phyloP scores from a whole-genome alignment of 2,329 filamentous ascomycete genomes.

The Fusarium domesticum region DNA sequence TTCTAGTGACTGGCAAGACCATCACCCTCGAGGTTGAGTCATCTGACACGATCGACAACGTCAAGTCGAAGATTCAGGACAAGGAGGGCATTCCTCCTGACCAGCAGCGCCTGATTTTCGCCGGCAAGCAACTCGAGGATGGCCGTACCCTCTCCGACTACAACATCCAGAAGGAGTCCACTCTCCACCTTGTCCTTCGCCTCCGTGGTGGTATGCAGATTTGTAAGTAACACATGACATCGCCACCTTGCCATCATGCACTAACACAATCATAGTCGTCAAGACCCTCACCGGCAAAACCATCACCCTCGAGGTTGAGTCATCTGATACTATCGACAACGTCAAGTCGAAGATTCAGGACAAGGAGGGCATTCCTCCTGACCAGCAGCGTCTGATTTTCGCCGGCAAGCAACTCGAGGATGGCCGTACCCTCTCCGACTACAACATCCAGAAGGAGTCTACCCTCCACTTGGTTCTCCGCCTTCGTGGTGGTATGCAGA shows the following conservation, averaged over 20 bases:
- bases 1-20: constrained; percentile 64
- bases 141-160: constrained; percentile 60
- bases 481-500: constrained; percentile 87
- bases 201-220: constrained; percentile 66
- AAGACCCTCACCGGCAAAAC: constrained; percentile 92
- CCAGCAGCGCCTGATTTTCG: constrained; percentile 94
- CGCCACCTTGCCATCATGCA: background rate
- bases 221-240: constrained; percentile 43
- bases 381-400: constrained; percentile 94
- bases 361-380: constrained; percentile 94
- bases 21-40: constrained; percentile 70
- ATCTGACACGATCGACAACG: constrained; percentile 92
- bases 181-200: constrained; percentile 71
- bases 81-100: constrained; percentile 98
- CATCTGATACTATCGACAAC: constrained; percentile 89
- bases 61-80: constrained; percentile 97
- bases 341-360: constrained; percentile 98
- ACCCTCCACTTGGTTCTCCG: constrained; percentile 84
- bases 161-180: constrained; percentile 63
- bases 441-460: constrained; percentile 94
- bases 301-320: constrained; percentile 87
- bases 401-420: constrained; percentile 95
- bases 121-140: constrained; percentile 95
- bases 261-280: constrained; percentile 49
- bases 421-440: constrained; percentile 83